Evolutionary conservation across 148 eudicot genomes (phyloP), one percentile per base, ranked within the genome.

Genomic region (Dianthus caryophyllus): DNA sequence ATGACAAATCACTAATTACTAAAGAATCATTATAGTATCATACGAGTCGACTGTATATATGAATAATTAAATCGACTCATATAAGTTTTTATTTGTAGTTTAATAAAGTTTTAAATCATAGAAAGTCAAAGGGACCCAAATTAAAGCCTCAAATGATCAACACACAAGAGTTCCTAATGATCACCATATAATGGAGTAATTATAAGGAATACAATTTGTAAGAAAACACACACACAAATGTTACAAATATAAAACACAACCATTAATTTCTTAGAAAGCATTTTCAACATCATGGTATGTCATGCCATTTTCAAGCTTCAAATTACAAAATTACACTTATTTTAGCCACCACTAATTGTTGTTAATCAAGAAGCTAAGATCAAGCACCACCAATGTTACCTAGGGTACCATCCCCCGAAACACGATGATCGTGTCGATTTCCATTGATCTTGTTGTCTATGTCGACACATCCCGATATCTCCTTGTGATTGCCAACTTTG

Each of bases 321-420:
- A 54, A 33, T 16, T 25, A 55, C 25, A 33, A 8, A 6, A n/a
- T 41, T 33, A 33, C 38, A 29, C 12, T 50, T 50, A 33, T 31
- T 36, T 50, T n/a, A n/a, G n/a, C n/a, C n/a, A n/a, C n/a, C 22
- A 30, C n/a, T 7, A 24, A 3, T 17, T 16, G 5, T 21, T 4
- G 61, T 53, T 25, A 38, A 24, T 33, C 22, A 24, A 1, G 9
- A 16, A n/a, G 8, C 16, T 25, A 52, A 44, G 30, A n/a, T 51
- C 46, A 60, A 60, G 46, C 24, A 30, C 57, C 27, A 56, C 71
- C 70, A 18, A 70, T 52, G 67, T 76, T 59, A 59, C 71, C 79
- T 65, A 70, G 21, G 36, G 50, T 64, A 46, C 65, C 67, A 51
- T 70, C 69, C 25, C 76, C 73, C 1, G 55, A 18, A 9, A 43